Evolutionary conservation across 1,284 basidiomycete genomes (phyloP).

Genomic region (Microbotryum intermedium): DNA sequence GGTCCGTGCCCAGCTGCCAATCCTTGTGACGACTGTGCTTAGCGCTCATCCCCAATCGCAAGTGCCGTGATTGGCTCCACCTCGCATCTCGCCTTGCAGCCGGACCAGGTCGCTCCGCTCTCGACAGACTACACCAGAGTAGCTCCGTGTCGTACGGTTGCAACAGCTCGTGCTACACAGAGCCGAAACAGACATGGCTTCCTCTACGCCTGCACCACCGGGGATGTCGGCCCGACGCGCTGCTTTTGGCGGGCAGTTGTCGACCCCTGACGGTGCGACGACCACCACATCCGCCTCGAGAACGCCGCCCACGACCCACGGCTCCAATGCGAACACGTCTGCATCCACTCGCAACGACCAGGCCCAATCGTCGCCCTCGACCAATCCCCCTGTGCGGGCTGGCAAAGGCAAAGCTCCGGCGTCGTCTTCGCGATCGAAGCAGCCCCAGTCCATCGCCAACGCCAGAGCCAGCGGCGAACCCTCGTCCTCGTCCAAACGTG

Average conservation of each 20-base stretch:
- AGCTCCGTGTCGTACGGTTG: no score
- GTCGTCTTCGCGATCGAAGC: neutral
- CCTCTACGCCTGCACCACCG: no score
- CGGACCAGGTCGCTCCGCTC: no score
- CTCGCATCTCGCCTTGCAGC: neutral
- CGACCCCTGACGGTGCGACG: neutral
- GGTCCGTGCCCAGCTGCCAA: neutral
- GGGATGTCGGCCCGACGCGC: neutral
- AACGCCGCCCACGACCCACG: neutral
- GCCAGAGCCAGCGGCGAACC: no score
- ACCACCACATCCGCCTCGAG: neutral
- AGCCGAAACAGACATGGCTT: no score
- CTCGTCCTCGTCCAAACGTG: neutral
- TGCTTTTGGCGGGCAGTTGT: neutral
- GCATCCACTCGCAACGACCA: neutral
- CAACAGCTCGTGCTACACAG: no score
- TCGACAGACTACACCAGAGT: no score
- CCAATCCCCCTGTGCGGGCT: neutral
- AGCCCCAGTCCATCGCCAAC: neutral
- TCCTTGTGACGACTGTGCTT: neutral
- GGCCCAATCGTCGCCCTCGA: neutral
- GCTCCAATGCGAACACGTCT: neutral
- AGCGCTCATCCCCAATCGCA: neutral
- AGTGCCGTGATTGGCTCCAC: neutral
- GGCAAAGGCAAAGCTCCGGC: neutral